These are phyloP conservation scores for Gastrolobium villosum DNA, from an alignment of 306 rosid species.

Conservation along the genomic window DNA sequence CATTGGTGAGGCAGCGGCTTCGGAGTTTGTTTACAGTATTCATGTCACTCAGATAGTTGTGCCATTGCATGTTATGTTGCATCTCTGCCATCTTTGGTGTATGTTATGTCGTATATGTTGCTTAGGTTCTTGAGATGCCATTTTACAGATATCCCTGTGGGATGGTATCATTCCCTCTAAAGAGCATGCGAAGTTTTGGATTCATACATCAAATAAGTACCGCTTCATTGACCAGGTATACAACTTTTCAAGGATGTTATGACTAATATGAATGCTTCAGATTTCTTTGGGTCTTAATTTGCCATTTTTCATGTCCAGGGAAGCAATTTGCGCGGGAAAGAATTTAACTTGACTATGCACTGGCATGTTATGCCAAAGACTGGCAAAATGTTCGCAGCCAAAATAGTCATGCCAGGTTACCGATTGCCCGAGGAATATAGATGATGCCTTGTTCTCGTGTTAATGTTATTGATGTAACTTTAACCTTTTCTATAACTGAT, in stretches of 20 bases:
- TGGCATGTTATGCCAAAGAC: constrained; percentile 99
- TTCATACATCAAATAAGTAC: constrained; percentile 89
- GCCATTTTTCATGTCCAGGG: constrained; percentile 62
- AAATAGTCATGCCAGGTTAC: constrained; percentile 81
- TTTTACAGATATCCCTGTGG: constrained; percentile 90
- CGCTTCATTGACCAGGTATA: constrained; percentile 88
- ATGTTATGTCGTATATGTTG: constrained; percentile 8
- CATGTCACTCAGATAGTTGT: constrained; percentile 27
- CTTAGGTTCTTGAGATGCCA: constrained; percentile 18
- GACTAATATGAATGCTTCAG: constrained; percentile 29
- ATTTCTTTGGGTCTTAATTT: constrained; percentile 28
- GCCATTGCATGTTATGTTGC: constrained; percentile 29
- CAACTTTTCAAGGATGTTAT: background rate
- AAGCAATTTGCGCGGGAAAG: constrained; percentile 85
- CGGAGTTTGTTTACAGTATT: constrained; percentile 19
- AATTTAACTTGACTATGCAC: constrained; percentile 89
- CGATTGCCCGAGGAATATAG: constrained; percentile 80
- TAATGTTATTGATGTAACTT: constrained; percentile 58
- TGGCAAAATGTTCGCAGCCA: constrained; percentile 88
- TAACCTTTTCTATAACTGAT: constrained; percentile 37
- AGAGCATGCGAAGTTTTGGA: constrained; percentile 82
- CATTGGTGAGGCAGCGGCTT: constrained; percentile 1
- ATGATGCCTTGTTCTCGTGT: constrained; percentile 58
- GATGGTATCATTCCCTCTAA: constrained; percentile 91
- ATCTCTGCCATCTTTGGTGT: constrained; percentile 21